phyloP scores from a whole-genome alignment of 495 filamentous ascomycete species.

The Sordaria brevicollis region DNA sequence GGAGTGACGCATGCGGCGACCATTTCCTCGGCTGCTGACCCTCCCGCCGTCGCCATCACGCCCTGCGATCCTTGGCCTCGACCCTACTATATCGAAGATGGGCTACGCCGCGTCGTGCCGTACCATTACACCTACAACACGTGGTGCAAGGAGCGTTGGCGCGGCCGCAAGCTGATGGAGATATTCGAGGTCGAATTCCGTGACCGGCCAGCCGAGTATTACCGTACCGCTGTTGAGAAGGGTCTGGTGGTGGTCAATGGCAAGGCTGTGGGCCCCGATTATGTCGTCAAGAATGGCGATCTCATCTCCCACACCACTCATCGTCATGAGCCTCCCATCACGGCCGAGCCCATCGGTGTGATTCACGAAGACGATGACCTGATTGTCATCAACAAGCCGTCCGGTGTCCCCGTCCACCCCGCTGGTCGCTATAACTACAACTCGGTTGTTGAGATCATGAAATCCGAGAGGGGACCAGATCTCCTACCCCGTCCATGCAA shows the following conservation, averaged over 20 bases:
- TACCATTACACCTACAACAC: constrained; percentile 95
- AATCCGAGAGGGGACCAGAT: constrained; percentile 55
- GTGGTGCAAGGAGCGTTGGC: constrained; percentile 83
- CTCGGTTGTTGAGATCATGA: constrained; percentile 86
- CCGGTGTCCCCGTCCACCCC: constrained; percentile 88
- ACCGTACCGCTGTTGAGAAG: constrained; percentile 67
- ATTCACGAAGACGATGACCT: constrained; percentile 86
- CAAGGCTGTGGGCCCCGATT: constrained; percentile 42
- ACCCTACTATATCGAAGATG: constrained; percentile 71
- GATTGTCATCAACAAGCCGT: constrained; percentile 93
- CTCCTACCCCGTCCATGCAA: constrained; percentile 80
- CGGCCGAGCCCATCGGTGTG: constrained; percentile 63
- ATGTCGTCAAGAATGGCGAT: constrained; percentile 46
- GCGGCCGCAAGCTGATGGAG: constrained; percentile 61
- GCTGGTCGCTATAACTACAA: constrained; percentile 95
- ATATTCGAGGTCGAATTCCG: constrained; percentile 80
- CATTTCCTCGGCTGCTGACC: background rate
- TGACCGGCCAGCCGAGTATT: constrained; percentile 79
- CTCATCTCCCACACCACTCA: constrained; percentile 88
- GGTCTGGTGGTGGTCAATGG: constrained; percentile 69
- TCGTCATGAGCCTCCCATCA: constrained; percentile 90
- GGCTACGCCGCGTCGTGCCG: constrained; percentile 70
- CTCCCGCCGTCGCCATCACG: constrained; percentile 30
- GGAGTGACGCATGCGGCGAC: background rate
- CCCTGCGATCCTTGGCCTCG: constrained; percentile 54